Conservation (phyloP, 352 stramenopile species). For the Peronospora tabacina region DNA sequence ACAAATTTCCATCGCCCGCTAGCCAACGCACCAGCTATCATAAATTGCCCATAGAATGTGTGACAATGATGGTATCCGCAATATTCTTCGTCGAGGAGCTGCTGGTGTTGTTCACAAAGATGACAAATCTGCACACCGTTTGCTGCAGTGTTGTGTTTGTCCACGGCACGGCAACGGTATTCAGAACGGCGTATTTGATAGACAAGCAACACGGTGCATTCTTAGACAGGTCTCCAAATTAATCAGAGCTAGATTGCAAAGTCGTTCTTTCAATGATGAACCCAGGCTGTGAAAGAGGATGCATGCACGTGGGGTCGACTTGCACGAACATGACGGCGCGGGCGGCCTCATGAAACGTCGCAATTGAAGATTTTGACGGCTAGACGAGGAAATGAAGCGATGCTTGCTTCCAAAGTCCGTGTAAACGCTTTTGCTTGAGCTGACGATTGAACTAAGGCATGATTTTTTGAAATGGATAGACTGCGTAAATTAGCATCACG, state of each 20-base stretch:
- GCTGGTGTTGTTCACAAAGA: conserved; percentile 17
- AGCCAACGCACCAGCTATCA: conserved; percentile 33
- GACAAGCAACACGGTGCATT: conserved; percentile 38
- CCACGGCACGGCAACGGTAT: conserved; percentile 29
- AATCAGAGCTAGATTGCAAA: conserved; percentile 23
- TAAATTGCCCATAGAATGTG: conserved; percentile 44
- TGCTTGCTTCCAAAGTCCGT: too few relatives aligned
- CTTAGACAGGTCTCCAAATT: conserved; percentile 33
- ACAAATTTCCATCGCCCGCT: conserved; percentile 33
- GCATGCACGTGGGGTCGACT: conserved; percentile 27
- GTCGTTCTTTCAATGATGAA: conserved; percentile 5
- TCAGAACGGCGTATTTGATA: conserved; percentile 36
- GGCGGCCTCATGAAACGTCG: conserved; percentile 7
- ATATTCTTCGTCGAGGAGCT: conserved; percentile 14
- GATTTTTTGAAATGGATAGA: too few relatives aligned
- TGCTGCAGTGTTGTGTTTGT: conserved; percentile 31
- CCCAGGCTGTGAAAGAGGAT: conserved; percentile 42
- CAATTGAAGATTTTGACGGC: neutral
- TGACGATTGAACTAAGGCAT: too few relatives aligned
- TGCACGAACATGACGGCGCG: conserved; percentile 24
- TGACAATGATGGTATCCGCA: conserved; percentile 36
- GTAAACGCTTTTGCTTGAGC: too few relatives aligned
- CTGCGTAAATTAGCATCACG: too few relatives aligned
- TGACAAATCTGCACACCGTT: conserved; percentile 25
- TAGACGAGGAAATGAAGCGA: conserved; percentile 2